A percentile compares a stretch with the other conserved stretches of the same genome.
Evolutionary conservation across 169 alveolate genomes (phyloP).

Genomic region (Plasmodium adleri): DNA sequence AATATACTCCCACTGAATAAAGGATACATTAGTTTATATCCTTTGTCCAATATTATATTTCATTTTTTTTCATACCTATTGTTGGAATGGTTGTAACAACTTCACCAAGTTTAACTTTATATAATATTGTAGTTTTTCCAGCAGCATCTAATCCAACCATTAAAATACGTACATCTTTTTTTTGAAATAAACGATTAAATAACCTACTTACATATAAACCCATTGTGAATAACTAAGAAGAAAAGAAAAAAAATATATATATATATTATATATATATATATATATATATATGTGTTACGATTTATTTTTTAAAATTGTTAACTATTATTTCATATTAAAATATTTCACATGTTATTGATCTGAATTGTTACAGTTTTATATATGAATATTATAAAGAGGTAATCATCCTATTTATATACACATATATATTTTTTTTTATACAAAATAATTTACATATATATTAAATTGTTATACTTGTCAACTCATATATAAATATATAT

Average conservation of each 20-base stretch:
- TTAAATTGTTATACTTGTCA: too few relatives aligned
- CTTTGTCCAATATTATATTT: not conserved
- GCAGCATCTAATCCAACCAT: conserved; percentile 99
- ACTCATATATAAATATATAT: too few relatives aligned
- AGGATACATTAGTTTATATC: too few relatives aligned
- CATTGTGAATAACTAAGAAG: conserved; percentile 78
- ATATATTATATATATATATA: not conserved
- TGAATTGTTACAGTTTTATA: too few relatives aligned
- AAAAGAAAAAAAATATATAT: not conserved
- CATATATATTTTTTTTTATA: too few relatives aligned
- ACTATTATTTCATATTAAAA: too few relatives aligned
- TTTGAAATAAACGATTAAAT: conserved; percentile 89
- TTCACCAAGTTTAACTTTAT: conserved; percentile 97
- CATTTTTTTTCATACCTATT: conserved; percentile 86
- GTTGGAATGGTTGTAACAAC: conserved; percentile 98
- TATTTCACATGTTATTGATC: too few relatives aligned
- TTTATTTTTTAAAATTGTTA: too few relatives aligned
- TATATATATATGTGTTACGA: not conserved
- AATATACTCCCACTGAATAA: too few relatives aligned
- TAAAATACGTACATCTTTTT: conserved; percentile 95
- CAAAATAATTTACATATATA: too few relatives aligned
- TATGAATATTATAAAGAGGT: too few relatives aligned
- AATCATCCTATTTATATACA: too few relatives aligned
- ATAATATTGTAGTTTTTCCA: conserved; percentile 97
- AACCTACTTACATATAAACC: conserved; percentile 89